A percentile compares a stretch with the other conserved stretches of the same genome.
Conservation (phyloP, 371 early-diverging fungal genomes). For the Entomophthora muscae region DNA sequence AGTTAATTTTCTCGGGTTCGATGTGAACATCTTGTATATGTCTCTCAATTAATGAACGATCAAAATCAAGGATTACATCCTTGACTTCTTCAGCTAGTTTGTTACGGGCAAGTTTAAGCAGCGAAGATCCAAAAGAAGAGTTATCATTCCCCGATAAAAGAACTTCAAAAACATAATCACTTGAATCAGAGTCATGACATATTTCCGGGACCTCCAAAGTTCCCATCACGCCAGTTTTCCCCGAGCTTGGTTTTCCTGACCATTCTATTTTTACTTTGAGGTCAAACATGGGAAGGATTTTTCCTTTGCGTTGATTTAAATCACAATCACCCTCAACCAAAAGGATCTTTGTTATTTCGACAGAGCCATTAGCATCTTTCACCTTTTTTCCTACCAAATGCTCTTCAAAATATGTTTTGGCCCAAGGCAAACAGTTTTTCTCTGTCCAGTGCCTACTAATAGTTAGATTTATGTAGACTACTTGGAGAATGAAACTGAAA, state of each 20-base stretch:
- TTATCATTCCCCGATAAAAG: not conserved
- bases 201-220: not conserved
- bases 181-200: not conserved
- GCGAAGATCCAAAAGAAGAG: not conserved
- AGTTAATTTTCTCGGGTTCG: not conserved
- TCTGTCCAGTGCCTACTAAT: slow-evolving; percentile 56
- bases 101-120: not conserved
- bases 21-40: not conserved
- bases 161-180: not conserved
- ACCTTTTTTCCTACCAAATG: slow-evolving; percentile 28
- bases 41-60: not conserved
- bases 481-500: not conserved
- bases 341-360: slow-evolving; percentile 28
- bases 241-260: not conserved
- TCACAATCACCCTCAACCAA: slow-evolving; percentile 58
- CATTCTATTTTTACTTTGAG: slow-evolving; percentile 18
- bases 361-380: slow-evolving; percentile 25
- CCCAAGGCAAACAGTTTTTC: slow-evolving; percentile 72
- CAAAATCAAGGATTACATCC: not conserved
- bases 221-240: not conserved
- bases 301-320: slow-evolving; percentile 75
- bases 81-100: not conserved
- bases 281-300: slow-evolving; percentile 71
- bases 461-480: not conserved
- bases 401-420: slow-evolving; percentile 39